These are phyloP conservation scores for Spathaspora sp. DNA, from an alignment of 1,139 yeast species.

Conservation along the genomic window DNA sequence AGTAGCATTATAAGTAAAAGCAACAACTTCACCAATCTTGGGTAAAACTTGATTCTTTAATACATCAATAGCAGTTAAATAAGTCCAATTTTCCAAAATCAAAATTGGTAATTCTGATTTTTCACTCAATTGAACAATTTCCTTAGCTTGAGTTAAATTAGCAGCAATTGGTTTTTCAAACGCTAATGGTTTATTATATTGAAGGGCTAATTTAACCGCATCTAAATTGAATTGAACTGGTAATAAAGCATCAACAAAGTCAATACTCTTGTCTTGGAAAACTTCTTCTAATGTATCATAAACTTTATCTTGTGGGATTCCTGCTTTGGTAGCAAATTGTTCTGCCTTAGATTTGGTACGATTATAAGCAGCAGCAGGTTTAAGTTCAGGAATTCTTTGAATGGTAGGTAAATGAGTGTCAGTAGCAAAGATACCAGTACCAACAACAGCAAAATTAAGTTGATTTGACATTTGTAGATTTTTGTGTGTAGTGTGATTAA, in stretches of 20 bases:
- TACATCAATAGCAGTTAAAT: slow-evolving; percentile 53
- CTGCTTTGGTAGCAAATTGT: slow-evolving; percentile 67
- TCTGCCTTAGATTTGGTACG: slow-evolving; percentile 83
- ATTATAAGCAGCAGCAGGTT: slow-evolving; percentile 64
- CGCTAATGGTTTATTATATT: slow-evolving; percentile 71
- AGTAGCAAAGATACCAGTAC: slow-evolving; percentile 91
- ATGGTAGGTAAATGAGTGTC: slow-evolving; percentile 79
- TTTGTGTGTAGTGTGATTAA: background rate
- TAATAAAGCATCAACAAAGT: slow-evolving; percentile 76
- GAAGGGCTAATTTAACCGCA: slow-evolving; percentile 64
- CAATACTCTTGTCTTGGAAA: slow-evolving; percentile 61
- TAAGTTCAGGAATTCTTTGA: slow-evolving; percentile 36
- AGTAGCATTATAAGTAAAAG: slow-evolving; percentile 77
- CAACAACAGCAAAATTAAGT: slow-evolving; percentile 72
- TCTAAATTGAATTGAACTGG: slow-evolving; percentile 80
- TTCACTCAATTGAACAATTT: slow-evolving; percentile 66
- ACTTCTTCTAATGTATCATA: slow-evolving; percentile 65
- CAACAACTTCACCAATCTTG: slow-evolving; percentile 71
- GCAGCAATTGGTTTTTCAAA: slow-evolving; percentile 95
- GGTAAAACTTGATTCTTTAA: slow-evolving; percentile 56
- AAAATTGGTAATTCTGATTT: slow-evolving; percentile 64
- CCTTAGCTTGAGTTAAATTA: slow-evolving; percentile 71
- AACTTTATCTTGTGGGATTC: slow-evolving; percentile 50
- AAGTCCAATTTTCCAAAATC: slow-evolving; percentile 85
- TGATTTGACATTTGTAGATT: slow-evolving; percentile 11